phyloP scores from a whole-genome alignment of 2,329 filamentous ascomycete species.

The Aspergillus chevalieri region DNA sequence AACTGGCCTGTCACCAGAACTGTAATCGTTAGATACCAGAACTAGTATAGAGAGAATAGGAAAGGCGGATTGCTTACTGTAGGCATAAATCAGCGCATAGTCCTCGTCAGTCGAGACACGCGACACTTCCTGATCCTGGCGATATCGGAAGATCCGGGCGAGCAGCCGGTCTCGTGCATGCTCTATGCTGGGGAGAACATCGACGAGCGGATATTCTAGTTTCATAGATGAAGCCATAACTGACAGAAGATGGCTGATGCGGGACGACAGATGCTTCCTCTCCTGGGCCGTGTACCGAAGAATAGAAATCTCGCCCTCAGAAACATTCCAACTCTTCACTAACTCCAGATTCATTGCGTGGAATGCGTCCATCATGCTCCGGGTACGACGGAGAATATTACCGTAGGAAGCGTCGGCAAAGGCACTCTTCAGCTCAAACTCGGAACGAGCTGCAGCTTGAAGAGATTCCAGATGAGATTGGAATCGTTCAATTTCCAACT shows the following conservation, averaged over 20 bases:
- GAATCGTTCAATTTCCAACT: slow-evolving; percentile 79
- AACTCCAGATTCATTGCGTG: slow-evolving; percentile 95
- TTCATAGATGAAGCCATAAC: slow-evolving; percentile 91
- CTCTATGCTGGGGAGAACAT: slow-evolving; percentile 77
- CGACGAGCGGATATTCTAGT: slow-evolving; percentile 86
- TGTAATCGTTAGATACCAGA: slow-evolving; percentile 19
- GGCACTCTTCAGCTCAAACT: slow-evolving; percentile 82
- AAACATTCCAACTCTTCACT: slow-evolving; percentile 67
- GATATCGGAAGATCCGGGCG: slow-evolving; percentile 80
- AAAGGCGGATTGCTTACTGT: slow-evolving; percentile 49
- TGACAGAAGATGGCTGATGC: slow-evolving; percentile 80
- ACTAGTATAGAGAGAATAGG: not conserved
- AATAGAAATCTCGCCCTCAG: slow-evolving; percentile 73
- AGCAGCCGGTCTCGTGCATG: slow-evolving; percentile 75
- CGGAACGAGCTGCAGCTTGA: slow-evolving; percentile 65
- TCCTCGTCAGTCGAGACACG: slow-evolving; percentile 52
- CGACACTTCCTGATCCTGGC: slow-evolving; percentile 58
- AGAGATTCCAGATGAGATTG: slow-evolving; percentile 66
- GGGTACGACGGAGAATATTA: slow-evolving; percentile 71
- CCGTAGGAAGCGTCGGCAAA: slow-evolving; percentile 71
- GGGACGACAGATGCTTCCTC: slow-evolving; percentile 71
- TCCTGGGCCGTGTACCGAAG: slow-evolving; percentile 74
- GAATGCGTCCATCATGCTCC: slow-evolving; percentile 83
- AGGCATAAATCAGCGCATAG: slow-evolving; percentile 88
- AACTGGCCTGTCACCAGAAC: slow-evolving; percentile 58